These are phyloP conservation scores for Acmispon strigosus DNA, from an alignment of 306 rosid genomes.

Conservation along the genomic window DNA sequence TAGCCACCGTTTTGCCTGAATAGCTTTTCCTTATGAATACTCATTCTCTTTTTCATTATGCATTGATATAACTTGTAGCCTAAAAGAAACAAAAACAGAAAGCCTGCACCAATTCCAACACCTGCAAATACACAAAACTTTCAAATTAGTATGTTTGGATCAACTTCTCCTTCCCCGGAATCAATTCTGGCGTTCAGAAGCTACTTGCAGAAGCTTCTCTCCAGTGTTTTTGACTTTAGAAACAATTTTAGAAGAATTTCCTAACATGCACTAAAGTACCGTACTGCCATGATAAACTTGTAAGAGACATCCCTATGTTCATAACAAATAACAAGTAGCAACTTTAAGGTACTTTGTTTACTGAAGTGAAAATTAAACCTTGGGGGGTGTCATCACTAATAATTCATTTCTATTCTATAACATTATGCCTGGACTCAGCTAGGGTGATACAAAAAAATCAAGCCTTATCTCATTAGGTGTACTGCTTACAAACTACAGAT, in stretches of 20 bases:
- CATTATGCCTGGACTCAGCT: neutral
- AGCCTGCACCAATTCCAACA: slow-evolving; percentile 30
- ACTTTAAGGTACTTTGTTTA: neutral
- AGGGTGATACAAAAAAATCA: neutral
- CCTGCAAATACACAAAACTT: slow-evolving; percentile 23
- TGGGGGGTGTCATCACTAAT: neutral
- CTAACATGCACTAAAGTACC: too few relatives aligned
- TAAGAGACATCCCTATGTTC: neutral
- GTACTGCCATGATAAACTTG: neutral
- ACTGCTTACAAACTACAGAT: neutral
- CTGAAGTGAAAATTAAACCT: neutral
- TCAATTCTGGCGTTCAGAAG: too few relatives aligned
- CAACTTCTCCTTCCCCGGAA: too few relatives aligned
- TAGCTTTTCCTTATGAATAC: slow-evolving; percentile 19
- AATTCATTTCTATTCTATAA: neutral
- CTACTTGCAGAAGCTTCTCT: too few relatives aligned
- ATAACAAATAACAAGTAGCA: neutral
- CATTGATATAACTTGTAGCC: slow-evolving; percentile 24
- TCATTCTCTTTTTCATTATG: slow-evolving; percentile 16
- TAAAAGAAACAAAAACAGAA: slow-evolving; percentile 28
- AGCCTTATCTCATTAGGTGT: neutral
- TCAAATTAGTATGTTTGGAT: neutral
- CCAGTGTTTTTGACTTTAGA: too few relatives aligned
- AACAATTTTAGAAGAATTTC: too few relatives aligned
- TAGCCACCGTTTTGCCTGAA: slow-evolving; percentile 60